Conservation (phyloP, 768 basidiomycete species). For the Lactifluus volemus region DNA sequence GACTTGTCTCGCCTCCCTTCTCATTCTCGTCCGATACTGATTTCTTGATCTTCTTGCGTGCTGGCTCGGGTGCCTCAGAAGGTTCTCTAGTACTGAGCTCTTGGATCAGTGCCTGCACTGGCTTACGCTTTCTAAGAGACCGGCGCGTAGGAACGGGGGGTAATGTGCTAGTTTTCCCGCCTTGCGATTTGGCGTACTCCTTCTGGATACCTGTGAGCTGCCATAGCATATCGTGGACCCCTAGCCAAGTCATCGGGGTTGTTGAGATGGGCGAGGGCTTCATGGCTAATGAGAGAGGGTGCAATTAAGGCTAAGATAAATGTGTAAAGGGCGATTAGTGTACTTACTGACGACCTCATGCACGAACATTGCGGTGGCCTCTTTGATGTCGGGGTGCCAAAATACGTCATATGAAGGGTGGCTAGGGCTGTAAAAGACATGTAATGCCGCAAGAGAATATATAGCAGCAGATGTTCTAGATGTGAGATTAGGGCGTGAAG, state of each 20-base stretch:
- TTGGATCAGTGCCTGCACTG: constrained; percentile 3
- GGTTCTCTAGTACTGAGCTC: constrained; percentile 3
- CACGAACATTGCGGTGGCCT: constrained; percentile 13
- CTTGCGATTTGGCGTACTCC: constrained; percentile 14
- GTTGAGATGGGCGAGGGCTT: constrained; percentile 13
- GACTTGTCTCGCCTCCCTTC: neutral
- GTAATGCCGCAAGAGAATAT: constrained; percentile 17
- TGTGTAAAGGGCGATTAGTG: neutral
- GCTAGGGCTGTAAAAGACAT: constrained; percentile 14
- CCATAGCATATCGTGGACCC: constrained; percentile 18
- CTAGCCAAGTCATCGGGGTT: constrained; percentile 16
- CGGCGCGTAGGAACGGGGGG: constrained; percentile 12
- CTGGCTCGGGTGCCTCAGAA: constrained; percentile 12
- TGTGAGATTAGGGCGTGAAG: constrained; percentile 6
- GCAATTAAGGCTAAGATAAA: neutral
- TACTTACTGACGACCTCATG: constrained; percentile 18
- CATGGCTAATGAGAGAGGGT: constrained; percentile 1
- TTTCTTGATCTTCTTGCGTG: constrained; percentile 15
- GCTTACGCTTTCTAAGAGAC: constrained; percentile 17
- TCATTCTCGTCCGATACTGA: constrained; percentile 3
- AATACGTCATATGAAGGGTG: constrained; percentile 18
- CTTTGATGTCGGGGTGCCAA: constrained; percentile 15
- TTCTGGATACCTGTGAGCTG: constrained; percentile 18
- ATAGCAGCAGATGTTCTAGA: constrained; percentile 11
- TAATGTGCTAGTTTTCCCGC: neutral